phyloP scores from a whole-genome alignment of 441 rosid species.

The Dalechampia spathulata region DNA sequence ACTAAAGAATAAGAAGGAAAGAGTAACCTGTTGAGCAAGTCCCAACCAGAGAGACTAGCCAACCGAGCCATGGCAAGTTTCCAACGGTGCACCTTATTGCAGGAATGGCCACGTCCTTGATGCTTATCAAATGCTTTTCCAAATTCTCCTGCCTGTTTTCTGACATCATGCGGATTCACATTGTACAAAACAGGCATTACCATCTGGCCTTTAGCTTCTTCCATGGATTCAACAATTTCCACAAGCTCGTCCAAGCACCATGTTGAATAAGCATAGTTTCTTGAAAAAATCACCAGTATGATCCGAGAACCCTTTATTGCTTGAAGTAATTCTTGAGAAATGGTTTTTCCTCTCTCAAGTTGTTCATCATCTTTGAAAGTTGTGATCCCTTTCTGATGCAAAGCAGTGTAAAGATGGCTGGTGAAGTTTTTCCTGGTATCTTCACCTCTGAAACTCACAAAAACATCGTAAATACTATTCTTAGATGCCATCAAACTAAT shows the following conservation, averaged over 20 bases:
- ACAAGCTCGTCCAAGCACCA: constrained; percentile 25
- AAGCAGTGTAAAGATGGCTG: constrained; percentile 5
- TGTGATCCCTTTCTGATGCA: constrained; percentile 5
- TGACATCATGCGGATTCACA: constrained; percentile 27
- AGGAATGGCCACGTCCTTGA: not conserved
- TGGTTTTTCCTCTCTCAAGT: not conserved
- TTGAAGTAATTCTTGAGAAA: not conserved
- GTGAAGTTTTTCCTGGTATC: constrained; percentile 10
- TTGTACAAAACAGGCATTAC: constrained; percentile 33
- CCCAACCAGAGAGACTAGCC: constrained; percentile 33
- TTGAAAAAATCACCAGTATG: constrained; percentile 21
- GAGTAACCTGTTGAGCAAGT: constrained; percentile 1
- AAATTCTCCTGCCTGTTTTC: constrained; percentile 24
- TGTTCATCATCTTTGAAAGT: constrained; percentile 8
- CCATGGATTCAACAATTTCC: constrained; percentile 17
- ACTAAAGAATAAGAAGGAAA: no score
- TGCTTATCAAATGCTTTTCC: constrained; percentile 8
- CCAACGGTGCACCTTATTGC: constrained; percentile 24
- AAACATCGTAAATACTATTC: constrained; percentile 17
- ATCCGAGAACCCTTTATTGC: constrained; percentile 23
- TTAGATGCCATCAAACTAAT: no score
- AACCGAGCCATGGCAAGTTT: constrained; percentile 24
- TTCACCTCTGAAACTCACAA: constrained; percentile 14
- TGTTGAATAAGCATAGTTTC: constrained; percentile 25
- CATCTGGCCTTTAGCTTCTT: constrained; percentile 1